Conservation (phyloP, 148 eudicot genomes). For the Fagopyrum esculentum region DNA sequence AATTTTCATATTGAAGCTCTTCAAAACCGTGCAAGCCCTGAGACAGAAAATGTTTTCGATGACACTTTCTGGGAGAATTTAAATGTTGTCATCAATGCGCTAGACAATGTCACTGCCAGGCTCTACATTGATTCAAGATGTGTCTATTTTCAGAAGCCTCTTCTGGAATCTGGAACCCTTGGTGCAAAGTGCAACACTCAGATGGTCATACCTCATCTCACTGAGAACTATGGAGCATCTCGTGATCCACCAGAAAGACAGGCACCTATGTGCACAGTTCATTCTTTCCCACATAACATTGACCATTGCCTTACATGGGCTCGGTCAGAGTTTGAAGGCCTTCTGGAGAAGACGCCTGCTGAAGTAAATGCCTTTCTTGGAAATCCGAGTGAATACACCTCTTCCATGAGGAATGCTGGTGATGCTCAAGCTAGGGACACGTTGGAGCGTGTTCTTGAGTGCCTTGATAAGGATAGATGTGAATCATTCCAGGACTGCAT, state of each 20-base stretch:
- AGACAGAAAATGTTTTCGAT: slow-evolving; percentile 39
- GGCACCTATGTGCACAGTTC: slow-evolving; percentile 45
- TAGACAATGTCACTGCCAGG: slow-evolving; percentile 44
- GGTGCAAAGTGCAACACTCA: slow-evolving; percentile 48
- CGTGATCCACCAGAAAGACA: slow-evolving; percentile 45
- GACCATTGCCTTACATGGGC: slow-evolving; percentile 48
- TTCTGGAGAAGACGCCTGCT: slow-evolving; percentile 42
- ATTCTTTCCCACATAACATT: slow-evolving; percentile 46
- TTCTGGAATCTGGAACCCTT: slow-evolving; percentile 39
- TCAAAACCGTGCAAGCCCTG: slow-evolving; percentile 41
- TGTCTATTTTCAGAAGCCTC: slow-evolving; percentile 34
- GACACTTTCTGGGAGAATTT: slow-evolving; percentile 40
- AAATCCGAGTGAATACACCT: slow-evolving; percentile 29
- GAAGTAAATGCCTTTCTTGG: slow-evolving; percentile 37
- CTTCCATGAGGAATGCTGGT: slow-evolving; percentile 33
- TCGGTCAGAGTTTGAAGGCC: slow-evolving; percentile 40
- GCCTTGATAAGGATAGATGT: slow-evolving; percentile 38
- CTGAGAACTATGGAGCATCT: slow-evolving; percentile 45
- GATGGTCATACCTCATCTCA: slow-evolving; percentile 40
- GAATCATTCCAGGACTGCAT: slow-evolving; percentile 35
- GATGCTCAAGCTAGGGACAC: slow-evolving; percentile 46
- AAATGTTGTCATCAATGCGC: slow-evolving; percentile 35
- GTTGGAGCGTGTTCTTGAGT: slow-evolving; percentile 38
- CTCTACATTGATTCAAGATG: slow-evolving; percentile 43
- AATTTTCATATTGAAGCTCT: slow-evolving; percentile 31